These are phyloP conservation scores for Zasmidium citrigriseum DNA, from an alignment of 2,329 filamentous ascomycete genomes.

Conservation along the genomic window DNA sequence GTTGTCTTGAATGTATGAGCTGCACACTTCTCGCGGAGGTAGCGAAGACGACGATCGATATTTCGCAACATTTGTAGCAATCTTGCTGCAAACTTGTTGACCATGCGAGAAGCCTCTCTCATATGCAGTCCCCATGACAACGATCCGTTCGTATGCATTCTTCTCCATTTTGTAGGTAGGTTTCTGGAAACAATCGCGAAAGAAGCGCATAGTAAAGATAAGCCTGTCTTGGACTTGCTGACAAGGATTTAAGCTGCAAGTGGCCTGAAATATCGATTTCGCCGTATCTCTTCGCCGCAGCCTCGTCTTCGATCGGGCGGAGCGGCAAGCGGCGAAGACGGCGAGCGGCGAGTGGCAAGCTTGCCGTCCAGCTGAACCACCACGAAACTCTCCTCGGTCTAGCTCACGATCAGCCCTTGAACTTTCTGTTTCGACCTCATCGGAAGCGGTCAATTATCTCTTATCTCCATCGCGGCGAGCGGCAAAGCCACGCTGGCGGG, in stretches of 20 bases:
- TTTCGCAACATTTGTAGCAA: background rate
- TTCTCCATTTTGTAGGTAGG: background rate
- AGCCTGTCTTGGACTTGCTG: no score
- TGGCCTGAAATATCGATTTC: no score
- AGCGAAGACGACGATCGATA: background rate
- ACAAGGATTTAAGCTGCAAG: no score
- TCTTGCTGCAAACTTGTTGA: background rate
- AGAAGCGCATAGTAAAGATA: no score
- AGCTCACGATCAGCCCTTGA: background rate
- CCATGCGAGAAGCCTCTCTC: background rate
- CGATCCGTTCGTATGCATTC: background rate
- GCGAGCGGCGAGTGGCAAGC: background rate
- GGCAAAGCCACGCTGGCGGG: background rate
- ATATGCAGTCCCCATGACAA: background rate
- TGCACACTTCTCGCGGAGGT: background rate
- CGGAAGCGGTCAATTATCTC: background rate
- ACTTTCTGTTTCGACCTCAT: no score
- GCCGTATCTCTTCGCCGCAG: no score
- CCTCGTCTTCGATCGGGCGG: background rate
- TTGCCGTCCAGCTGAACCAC: background rate
- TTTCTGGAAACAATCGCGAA: no score
- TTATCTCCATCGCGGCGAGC: background rate
- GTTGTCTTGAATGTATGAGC: background rate
- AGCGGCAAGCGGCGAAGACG: background rate
- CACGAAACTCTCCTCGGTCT: background rate